phyloP scores from a whole-genome alignment of 2,329 filamentous ascomycete species.

The Aureobasidium sp. region DNA sequence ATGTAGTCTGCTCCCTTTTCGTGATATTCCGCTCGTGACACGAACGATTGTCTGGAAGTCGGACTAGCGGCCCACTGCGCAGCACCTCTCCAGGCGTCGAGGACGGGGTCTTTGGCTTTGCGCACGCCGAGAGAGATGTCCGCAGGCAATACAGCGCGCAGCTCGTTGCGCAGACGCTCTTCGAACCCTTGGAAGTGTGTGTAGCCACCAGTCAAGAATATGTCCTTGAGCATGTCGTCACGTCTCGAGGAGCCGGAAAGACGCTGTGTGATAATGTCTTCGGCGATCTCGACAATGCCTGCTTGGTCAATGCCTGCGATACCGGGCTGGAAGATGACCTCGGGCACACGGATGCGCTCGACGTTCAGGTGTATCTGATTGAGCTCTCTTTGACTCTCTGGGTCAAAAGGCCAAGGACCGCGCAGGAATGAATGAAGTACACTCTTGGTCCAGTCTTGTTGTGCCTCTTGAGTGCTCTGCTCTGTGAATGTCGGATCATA shows the following conservation, averaged over 20 bases:
- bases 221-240: constrained; percentile 67
- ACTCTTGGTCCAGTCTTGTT: constrained; percentile 90
- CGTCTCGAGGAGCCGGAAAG: constrained; percentile 51
- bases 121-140: constrained; percentile 61
- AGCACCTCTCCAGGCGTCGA: constrained; percentile 92
- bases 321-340: constrained; percentile 85
- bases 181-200: constrained; percentile 82
- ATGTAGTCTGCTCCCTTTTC: constrained; percentile 94
- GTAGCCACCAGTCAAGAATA: constrained; percentile 93
- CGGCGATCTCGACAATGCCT: constrained; percentile 83
- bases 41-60: constrained; percentile 52
- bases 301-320: constrained; percentile 92
- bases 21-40: constrained; percentile 73
- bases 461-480: constrained; percentile 82
- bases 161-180: constrained; percentile 64
- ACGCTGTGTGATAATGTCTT: constrained; percentile 80
- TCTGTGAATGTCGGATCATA: constrained; percentile 87
- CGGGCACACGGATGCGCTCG: constrained; percentile 86
- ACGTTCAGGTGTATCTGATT: constrained; percentile 94
- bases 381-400: constrained; percentile 67
- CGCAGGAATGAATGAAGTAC: constrained; percentile 84
- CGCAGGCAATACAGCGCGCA: constrained; percentile 63
- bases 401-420: constrained; percentile 78
- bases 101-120: constrained; percentile 62
- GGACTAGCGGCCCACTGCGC: constrained; percentile 67